Conservation (phyloP, 176 grass and related monocot genomes). For the Triticum turgidum region DNA sequence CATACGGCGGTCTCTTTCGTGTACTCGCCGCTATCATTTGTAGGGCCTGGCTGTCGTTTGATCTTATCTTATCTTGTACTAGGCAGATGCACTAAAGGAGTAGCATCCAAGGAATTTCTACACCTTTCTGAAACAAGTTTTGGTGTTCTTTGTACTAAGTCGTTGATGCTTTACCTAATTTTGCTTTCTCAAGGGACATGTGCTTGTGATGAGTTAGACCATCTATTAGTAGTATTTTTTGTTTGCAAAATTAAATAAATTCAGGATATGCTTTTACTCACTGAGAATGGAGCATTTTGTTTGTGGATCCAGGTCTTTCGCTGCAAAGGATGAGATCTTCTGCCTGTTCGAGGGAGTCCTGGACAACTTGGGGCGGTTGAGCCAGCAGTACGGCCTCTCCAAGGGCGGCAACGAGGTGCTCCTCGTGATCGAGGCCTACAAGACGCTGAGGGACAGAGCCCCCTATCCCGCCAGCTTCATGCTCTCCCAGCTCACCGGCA, state of each 20-base stretch:
- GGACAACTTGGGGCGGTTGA: slow-evolving; percentile 64
- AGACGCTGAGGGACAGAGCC: slow-evolving; percentile 75
- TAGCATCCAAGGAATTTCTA: slow-evolving; percentile 34
- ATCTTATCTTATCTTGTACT: slow-evolving; percentile 25
- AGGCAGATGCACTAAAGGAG: slow-evolving; percentile 21
- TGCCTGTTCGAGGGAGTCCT: slow-evolving; percentile 89
- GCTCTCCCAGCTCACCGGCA: slow-evolving; percentile 71
- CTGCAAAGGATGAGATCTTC: slow-evolving; percentile 85
- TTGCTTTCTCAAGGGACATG: background rate
- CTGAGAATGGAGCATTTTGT: background rate
- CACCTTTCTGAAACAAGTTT: background rate
- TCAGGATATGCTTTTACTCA: no score
- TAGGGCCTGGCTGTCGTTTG: slow-evolving; percentile 25
- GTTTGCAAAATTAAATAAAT: no score
- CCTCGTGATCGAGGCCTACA: slow-evolving; percentile 83
- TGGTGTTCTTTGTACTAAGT: background rate
- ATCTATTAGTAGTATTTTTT: no score
- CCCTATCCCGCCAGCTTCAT: slow-evolving; percentile 88
- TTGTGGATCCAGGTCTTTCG: slow-evolving; percentile 58
- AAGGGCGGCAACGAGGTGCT: slow-evolving; percentile 79
- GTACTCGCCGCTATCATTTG: slow-evolving; percentile 27
- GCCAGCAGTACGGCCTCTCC: slow-evolving; percentile 87
- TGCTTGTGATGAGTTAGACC: background rate
- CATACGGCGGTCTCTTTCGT: background rate
- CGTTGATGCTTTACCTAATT: slow-evolving; percentile 26